A percentile compares a stretch with the other conserved stretches of the same genome.
Evolutionary conservation across 202 grass and related monocot species (phyloP).

Genomic region (Zizania palustris): DNA sequence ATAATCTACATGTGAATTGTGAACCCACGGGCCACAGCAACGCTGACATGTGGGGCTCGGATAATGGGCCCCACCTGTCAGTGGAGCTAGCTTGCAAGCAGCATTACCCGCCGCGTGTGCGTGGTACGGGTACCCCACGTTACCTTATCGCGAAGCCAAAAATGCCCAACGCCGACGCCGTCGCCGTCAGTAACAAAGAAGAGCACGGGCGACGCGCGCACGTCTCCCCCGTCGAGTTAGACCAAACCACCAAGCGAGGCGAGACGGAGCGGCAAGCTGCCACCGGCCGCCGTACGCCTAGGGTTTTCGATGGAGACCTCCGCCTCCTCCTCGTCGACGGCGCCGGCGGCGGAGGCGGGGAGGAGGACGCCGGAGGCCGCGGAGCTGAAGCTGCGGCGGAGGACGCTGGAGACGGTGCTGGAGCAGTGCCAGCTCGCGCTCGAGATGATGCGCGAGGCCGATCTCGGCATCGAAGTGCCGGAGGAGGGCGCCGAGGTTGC

Average conservation of each 20-base stretch:
- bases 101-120: neutral
- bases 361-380: constrained; percentile 26
- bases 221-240: constrained; percentile 34
- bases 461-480: constrained; percentile 20
- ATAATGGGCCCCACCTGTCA: constrained; percentile 10
- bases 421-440: constrained; percentile 80
- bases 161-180: too few relatives aligned
- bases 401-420: constrained; percentile 74
- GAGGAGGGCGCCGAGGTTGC: neutral
- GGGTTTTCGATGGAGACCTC: constrained; percentile 44
- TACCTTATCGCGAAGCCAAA: neutral
- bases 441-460: constrained; percentile 52
- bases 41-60: neutral
- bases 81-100: neutral
- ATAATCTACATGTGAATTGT: neutral
- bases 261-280: constrained; percentile 12
- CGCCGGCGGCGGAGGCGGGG: neutral
- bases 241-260: constrained; percentile 17
- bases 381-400: constrained; percentile 62
- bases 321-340: constrained; percentile 16
- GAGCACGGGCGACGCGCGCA: constrained; percentile 2
- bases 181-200: too few relatives aligned
- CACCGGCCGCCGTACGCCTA: constrained; percentile 8
- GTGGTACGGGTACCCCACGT: neutral
- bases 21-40: neutral